Conservation (phyloP, 169 alveolate genomes). For the Plasmodium malariae region DNA sequence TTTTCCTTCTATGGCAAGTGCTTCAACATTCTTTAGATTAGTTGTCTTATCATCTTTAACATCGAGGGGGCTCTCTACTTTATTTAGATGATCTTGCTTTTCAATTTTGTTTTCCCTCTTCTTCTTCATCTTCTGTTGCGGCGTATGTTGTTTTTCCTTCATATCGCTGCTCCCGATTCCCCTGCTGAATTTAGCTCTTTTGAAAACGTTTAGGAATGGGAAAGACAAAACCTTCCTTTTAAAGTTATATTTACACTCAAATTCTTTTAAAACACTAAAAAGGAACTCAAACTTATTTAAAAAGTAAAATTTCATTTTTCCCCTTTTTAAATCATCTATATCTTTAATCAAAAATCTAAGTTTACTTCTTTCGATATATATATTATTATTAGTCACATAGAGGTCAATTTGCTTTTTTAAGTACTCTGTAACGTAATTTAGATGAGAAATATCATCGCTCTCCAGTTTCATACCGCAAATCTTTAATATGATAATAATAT, state of each 20-base stretch:
- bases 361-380: constrained; percentile 51
- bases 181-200: constrained; percentile 1
- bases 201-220: constrained; percentile 32
- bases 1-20: constrained; percentile 11
- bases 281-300: constrained; percentile 67
- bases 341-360: constrained; percentile 68
- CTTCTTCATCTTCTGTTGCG: constrained; percentile 6
- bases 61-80: no score
- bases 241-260: constrained; percentile 45
- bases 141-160: not conserved
- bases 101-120: not conserved
- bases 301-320: constrained; percentile 76
- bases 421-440: constrained; percentile 43
- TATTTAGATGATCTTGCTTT: not conserved
- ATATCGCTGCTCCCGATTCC: not conserved
- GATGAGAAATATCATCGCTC: constrained; percentile 51
- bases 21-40: not conserved
- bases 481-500: constrained; percentile 68
- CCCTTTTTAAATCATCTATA: constrained; percentile 73
- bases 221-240: constrained; percentile 20
- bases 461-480: constrained; percentile 66
- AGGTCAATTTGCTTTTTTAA: constrained; percentile 62
- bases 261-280: constrained; percentile 47
- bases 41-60: not conserved
- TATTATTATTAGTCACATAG: constrained; percentile 24